These are phyloP conservation scores for Rutstroemia sp. DNA, from an alignment of 2,329 filamentous ascomycete genomes.

Conservation along the genomic window DNA sequence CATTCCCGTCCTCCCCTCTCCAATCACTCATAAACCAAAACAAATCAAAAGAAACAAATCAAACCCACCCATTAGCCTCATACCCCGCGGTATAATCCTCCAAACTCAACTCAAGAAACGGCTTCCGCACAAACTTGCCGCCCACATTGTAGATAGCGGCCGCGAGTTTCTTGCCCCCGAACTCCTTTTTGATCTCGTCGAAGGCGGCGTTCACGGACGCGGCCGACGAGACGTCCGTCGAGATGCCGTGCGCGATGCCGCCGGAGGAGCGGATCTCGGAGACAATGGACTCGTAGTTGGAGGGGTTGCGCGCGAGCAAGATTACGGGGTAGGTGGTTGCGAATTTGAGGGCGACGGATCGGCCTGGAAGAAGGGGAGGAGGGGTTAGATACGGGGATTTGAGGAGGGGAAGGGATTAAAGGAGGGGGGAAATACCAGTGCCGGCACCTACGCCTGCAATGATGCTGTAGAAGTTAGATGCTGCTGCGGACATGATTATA, in stretches of 20 bases:
- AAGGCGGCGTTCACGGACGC: conserved; percentile 50
- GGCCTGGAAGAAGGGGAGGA: conserved; percentile 29
- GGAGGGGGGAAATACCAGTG: conserved; percentile 36
- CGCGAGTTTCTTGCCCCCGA: conserved; percentile 40
- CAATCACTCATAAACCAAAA: neutral
- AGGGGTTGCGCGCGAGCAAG: conserved; percentile 61
- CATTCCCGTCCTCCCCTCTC: neutral
- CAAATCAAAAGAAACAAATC: neutral
- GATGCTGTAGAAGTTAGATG: conserved; percentile 53
- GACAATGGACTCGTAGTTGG: conserved; percentile 59
- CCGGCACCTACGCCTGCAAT: conserved; percentile 68
- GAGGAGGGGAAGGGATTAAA: neutral
- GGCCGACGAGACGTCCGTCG: conserved; percentile 53
- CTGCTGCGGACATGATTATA: conserved; percentile 11
- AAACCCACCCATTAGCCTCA: conserved; percentile 42
- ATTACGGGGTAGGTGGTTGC: conserved; percentile 63
- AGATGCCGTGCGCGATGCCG: conserved; percentile 64
- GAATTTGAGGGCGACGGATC: conserved; percentile 49
- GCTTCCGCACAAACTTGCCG: conserved; percentile 41
- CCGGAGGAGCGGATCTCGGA: conserved; percentile 60
- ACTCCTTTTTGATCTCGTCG: conserved; percentile 51
- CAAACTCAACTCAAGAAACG: conserved; percentile 48
- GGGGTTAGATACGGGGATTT: neutral
- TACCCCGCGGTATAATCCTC: conserved; percentile 44
- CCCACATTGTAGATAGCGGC: conserved; percentile 67